Evolutionary conservation across 805 yeast species (phyloP).

Genomic region (Clavispora fructus): DNA sequence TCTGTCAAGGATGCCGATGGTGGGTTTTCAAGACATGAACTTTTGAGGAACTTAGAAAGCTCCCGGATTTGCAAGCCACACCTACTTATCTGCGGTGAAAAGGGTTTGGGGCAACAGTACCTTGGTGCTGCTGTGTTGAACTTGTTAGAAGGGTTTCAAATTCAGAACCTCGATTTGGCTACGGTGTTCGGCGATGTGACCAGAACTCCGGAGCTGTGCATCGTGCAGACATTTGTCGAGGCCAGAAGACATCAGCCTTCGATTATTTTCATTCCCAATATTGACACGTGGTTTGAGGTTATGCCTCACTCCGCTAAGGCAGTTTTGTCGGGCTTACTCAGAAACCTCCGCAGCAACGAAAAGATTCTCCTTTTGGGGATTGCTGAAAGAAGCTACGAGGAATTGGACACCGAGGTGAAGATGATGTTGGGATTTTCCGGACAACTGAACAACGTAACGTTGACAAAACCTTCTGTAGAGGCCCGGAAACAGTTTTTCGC

Average conservation of each 20-base stretch:
- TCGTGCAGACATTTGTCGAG: conserved; percentile 80
- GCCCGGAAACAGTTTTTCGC: conserved; percentile 57
- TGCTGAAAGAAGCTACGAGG: conserved; percentile 44
- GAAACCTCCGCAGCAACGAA: conserved; percentile 67
- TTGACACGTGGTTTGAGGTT: conserved; percentile 70
- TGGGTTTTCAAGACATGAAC: conserved; percentile 65
- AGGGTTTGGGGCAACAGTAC: conserved; percentile 85
- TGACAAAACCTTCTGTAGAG: conserved; percentile 36
- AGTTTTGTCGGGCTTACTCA: conserved; percentile 63
- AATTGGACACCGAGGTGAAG: conserved; percentile 43
- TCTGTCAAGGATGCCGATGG: conserved; percentile 53
- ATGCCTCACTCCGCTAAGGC: conserved; percentile 66
- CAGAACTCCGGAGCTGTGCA: conserved; percentile 73
- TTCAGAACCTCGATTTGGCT: conserved; percentile 80
- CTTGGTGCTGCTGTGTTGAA: conserved; percentile 77
- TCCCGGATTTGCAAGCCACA: conserved; percentile 81
- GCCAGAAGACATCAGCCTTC: conserved; percentile 88
- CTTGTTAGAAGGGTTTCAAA: conserved; percentile 81
- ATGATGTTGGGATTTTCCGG: conserved; percentile 54
- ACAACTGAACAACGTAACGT: conserved; percentile 40
- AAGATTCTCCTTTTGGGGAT: conserved; percentile 69
- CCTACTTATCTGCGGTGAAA: conserved; percentile 62
- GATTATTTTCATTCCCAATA: conserved; percentile 74
- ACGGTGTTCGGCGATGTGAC: conserved; percentile 72
- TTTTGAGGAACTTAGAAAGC: conserved; percentile 42